These are phyloP conservation scores for Alternaria hordeiaustralica DNA, from an alignment of 2,329 filamentous ascomycete species.

Conservation along the genomic window DNA sequence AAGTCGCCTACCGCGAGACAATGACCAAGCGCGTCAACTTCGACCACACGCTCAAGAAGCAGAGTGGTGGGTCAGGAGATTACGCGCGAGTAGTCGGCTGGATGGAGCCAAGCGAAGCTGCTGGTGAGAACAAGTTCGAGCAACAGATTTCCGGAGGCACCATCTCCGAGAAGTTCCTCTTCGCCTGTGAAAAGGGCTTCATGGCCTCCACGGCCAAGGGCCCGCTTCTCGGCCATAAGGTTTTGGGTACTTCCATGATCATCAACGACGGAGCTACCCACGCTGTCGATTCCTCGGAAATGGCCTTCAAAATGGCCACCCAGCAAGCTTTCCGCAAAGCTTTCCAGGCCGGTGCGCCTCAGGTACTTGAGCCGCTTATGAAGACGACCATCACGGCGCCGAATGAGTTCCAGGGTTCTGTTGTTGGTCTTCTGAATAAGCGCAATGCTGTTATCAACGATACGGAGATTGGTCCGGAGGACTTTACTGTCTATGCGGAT, in stretches of 20 bases:
- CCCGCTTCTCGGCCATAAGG: slow-evolving; percentile 88
- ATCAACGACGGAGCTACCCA: slow-evolving; percentile 97
- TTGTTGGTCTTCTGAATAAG: slow-evolving; percentile 96
- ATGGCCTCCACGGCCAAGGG: slow-evolving; percentile 81
- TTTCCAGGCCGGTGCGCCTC: slow-evolving; percentile 79
- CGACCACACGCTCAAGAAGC: slow-evolving; percentile 93
- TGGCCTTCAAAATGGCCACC: slow-evolving; percentile 92
- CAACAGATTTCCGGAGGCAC: slow-evolving; percentile 85
- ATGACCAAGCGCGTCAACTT: slow-evolving; percentile 81
- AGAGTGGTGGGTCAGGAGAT: slow-evolving; percentile 93
- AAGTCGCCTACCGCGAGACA: slow-evolving; percentile 96
- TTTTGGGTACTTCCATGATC: slow-evolving; percentile 88
- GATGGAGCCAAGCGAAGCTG: slow-evolving; percentile 80
- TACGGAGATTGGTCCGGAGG: slow-evolving; percentile 90
- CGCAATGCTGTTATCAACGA: slow-evolving; percentile 93
- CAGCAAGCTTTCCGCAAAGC: slow-evolving; percentile 97
- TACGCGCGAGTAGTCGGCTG: slow-evolving; percentile 91
- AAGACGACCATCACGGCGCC: slow-evolving; percentile 97
- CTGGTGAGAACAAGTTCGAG: slow-evolving; percentile 82
- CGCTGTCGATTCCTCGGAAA: slow-evolving; percentile 96
- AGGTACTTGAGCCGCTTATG: slow-evolving; percentile 95
- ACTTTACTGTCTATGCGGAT: slow-evolving; percentile 91
- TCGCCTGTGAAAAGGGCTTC: slow-evolving; percentile 95
- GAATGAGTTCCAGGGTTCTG: slow-evolving; percentile 95
- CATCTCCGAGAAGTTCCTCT: slow-evolving; percentile 95